Evolutionary conservation across 176 grass and related monocot genomes (phyloP), one percentile per base, ranked within the genome.

Genomic region (Stipa capillata): DNA sequence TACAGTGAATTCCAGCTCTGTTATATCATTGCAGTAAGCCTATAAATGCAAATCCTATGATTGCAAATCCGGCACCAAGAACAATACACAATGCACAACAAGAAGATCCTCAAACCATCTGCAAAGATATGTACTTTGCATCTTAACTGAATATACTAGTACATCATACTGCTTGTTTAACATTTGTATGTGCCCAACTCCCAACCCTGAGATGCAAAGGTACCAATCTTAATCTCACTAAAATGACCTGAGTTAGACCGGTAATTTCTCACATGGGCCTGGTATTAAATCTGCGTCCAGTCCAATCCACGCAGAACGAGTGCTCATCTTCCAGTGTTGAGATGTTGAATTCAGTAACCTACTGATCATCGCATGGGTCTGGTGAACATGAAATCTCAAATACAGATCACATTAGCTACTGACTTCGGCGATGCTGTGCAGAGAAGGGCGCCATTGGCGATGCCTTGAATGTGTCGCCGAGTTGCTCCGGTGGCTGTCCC

Each of bases 341-440:
- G n/a, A 13, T 51, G 23, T 32, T 40, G 28, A 66, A 65, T 18
- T 29, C 39, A 47, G 43, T 7, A 42, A 61, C 6, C 34, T 20
- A 40, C 47, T 47, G 29, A 72, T n/a, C n/a, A n/a, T n/a, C n/a
- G n/a, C n/a, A n/a, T n/a, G n/a, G n/a, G n/a, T n/a, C n/a, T n/a
- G n/a, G n/a, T 41, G 70, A 82, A 50, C 62, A 69, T 21, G 72
- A 14, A 28, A 54, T 36, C 63, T 44, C 45, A 39, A 76, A 68
- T 1, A 49, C 39, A 67, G 58, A 72, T 7, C 52, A 20, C 10
- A 21, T 83, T 58, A 79, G 80, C 62, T 83, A 14, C 81, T 91
- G 31, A 79, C 81, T 85, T 96, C 93, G 52, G 87, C 86, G 21
- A 96, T 96, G 77, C 93, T 96, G 67, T 92, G 73, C 73, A 96